phyloP scores from a whole-genome alignment of 2,329 filamentous ascomycete genomes.

The Xylaria sp. region DNA sequence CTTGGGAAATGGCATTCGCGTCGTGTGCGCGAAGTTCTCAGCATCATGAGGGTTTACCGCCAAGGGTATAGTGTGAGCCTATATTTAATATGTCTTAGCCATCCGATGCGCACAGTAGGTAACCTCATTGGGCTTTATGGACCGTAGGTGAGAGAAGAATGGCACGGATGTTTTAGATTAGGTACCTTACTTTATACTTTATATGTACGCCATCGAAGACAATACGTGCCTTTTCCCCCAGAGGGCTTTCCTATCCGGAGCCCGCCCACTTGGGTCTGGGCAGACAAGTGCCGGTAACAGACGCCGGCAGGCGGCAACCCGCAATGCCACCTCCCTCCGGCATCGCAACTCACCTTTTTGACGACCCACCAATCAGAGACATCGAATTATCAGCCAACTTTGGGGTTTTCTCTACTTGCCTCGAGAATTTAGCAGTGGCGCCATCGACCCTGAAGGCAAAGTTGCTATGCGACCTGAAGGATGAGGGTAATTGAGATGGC shows the following conservation, averaged over 20 bases:
- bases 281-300: constrained; percentile 7
- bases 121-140: background rate
- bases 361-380: constrained; percentile 41
- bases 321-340: constrained; percentile 30
- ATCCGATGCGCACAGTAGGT: background rate
- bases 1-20: background rate
- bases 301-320: constrained; percentile 16
- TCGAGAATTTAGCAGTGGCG: constrained; percentile 6
- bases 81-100: background rate
- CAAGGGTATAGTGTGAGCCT: background rate
- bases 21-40: background rate
- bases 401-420: constrained; percentile 39
- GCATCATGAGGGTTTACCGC: background rate
- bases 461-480: constrained; percentile 49
- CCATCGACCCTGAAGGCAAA: constrained; percentile 12
- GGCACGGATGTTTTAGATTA: background rate
- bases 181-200: no score
- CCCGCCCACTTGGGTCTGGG: background rate
- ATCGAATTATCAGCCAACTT: constrained; percentile 38
- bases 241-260: background rate
- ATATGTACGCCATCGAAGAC: background rate
- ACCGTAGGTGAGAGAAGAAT: background rate
- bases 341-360: constrained; percentile 25
- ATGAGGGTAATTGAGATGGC: constrained; percentile 50
- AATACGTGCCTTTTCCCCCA: background rate